These are phyloP conservation scores for Brachypodium distachyon DNA, from an alignment of 202 grass and related monocot genomes.

Conservation along the genomic window DNA sequence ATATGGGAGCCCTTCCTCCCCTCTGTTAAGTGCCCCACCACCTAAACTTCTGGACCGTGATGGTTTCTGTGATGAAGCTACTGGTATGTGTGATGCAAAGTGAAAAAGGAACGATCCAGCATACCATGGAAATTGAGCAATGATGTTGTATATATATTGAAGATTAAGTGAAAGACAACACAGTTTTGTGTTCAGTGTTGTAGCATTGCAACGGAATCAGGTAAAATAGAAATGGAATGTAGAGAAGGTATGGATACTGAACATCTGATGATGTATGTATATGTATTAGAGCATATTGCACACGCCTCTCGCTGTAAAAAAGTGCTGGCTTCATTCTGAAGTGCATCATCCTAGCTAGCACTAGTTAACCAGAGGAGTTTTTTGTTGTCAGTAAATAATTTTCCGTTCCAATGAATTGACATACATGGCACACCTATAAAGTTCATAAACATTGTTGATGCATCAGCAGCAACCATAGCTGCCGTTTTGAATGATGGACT, in stretches of 20 bases:
- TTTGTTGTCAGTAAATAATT: slow-evolving; percentile 8
- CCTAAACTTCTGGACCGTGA: slow-evolving; percentile 85
- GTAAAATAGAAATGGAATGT: background rate
- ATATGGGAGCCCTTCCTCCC: slow-evolving; percentile 93
- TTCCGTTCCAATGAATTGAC: slow-evolving; percentile 24
- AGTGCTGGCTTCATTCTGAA: background rate
- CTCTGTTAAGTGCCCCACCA: slow-evolving; percentile 73
- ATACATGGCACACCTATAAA: slow-evolving; percentile 28
- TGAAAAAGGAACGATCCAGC: slow-evolving; percentile 32
- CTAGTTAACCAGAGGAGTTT: background rate
- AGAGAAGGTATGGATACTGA: slow-evolving; percentile 16
- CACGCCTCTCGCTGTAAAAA: background rate
- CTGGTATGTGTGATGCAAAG: slow-evolving; percentile 67
- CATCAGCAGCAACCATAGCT: slow-evolving; percentile 42
- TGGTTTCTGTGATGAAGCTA: slow-evolving; percentile 70
- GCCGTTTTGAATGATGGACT: slow-evolving; percentile 35
- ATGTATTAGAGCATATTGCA: background rate
- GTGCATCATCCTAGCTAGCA: background rate
- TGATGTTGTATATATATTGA: slow-evolving; percentile 37
- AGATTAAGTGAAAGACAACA: slow-evolving; percentile 10
- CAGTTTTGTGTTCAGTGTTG: background rate
- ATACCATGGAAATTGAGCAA: background rate
- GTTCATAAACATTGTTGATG: slow-evolving; percentile 30
- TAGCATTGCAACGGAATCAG: slow-evolving; percentile 1
- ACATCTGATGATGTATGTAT: slow-evolving; percentile 1